Evolutionary conservation across 2,329 filamentous ascomycete species (phyloP), one percentile per base, ranked within the genome.

Genomic region (Allantophomopsis lycopodina): DNA sequence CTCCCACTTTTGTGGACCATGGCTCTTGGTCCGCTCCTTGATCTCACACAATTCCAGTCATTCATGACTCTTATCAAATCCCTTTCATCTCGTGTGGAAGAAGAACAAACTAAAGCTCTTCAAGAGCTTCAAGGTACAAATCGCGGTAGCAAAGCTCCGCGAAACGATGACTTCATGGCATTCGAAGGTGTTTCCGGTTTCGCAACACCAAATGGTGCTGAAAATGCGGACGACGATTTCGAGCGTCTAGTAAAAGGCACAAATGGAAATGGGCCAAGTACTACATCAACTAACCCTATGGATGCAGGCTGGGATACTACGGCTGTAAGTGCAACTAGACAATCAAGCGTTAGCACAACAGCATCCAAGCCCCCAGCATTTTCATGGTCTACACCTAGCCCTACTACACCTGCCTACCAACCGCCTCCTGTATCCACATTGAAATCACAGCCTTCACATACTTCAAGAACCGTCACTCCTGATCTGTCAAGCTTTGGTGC

Each of bases 1-100:
- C 64, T 98, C 10, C 91, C 91, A 0, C 74, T 93, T 8, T 65
- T 98, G 2, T 98, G 91, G 91, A 75, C 63, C 47, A 95, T 96
- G 75, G 86, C 81, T 52, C 66, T 98, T 3, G 91, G 91, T 0
- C 91, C 91, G 1, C 64, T 98, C 21, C 73, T 98, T 5, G 81
- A 94, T 51, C 68, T 96, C 7, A 71, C 80, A 43, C 89, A 89
- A 56, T 98, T 98, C 55, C 82, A 87, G 55, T 66, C 73, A 0
- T 96, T 93, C 57, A 95, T 96, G 86, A 66, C 76, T 4, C 68
- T 94, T 35, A 93, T 96, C 59, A 93, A 85, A 56, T 71, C 64
- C 0, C 63, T 95, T 4, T 93, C 87, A 1, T 64, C 70, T 14
- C 77, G 79, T 41, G 83, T 98, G 28, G 89, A 98, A 56, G 75